A percentile compares a stretch with the other conserved stretches of the same genome.
Conservation (phyloP, 139 green algal species). For the Tetraselmis striata region DNA sequence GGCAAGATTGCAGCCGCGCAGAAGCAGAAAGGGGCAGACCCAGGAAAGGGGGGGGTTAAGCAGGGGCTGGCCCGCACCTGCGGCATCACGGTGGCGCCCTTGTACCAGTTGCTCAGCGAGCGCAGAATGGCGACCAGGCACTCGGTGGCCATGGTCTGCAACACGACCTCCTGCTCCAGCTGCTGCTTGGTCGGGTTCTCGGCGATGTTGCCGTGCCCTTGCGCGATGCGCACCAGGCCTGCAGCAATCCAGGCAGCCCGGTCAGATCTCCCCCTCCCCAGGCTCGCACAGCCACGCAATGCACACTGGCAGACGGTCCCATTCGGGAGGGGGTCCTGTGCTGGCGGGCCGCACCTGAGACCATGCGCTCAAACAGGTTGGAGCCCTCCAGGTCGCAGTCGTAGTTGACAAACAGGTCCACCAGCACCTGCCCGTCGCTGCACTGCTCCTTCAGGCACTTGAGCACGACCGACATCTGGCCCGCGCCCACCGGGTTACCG, state of each 20-base stretch:
- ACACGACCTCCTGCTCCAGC: conserved; percentile 61
- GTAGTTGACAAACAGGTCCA: conserved; percentile 97
- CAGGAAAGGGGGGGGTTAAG: no score
- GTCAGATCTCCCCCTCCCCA: no score
- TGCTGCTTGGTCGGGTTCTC: conserved; percentile 31
- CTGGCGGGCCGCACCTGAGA: no score
- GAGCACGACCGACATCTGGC: conserved; percentile 34
- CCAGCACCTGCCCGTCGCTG: conserved; percentile 82
- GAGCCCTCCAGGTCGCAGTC: conserved; percentile 87
- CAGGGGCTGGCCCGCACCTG: background rate
- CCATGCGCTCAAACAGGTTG: conserved; percentile 86
- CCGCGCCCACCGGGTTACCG: background rate
- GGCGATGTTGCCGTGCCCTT: conserved; percentile 34
- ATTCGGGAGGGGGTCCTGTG: no score
- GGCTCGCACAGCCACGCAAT: no score
- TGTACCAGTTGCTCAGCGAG: conserved; percentile 71
- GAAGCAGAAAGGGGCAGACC: no score
- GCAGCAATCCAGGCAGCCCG: no score
- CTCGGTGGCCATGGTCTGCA: conserved; percentile 10
- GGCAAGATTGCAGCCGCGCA: no score
- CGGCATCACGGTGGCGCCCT: conserved; percentile 11
- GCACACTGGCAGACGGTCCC: no score
- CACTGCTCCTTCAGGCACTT: conserved; percentile 61
- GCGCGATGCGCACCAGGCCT: conserved; percentile 73
- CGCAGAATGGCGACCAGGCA: conserved; percentile 62